phyloP scores from a whole-genome alignment of 2,329 filamentous ascomycete species.

The Tolypocladium tropicale region DNA sequence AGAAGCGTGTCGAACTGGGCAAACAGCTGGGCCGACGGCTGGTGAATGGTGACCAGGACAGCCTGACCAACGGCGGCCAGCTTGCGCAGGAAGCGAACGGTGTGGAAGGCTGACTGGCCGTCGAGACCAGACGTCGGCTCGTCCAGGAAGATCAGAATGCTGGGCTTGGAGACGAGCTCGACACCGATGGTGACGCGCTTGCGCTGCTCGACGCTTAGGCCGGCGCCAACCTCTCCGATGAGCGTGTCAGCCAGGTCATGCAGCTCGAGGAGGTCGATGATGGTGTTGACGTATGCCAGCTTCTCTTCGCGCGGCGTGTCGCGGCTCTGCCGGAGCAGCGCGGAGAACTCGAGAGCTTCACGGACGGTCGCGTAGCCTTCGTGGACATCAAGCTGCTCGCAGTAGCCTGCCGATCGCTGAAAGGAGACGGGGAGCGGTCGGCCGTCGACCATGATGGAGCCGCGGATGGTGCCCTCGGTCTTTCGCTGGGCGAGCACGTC shows the following conservation, averaged over 20 bases:
- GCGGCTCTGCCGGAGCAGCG: slow-evolving; percentile 60
- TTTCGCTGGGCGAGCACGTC: slow-evolving; percentile 74
- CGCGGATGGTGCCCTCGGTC: slow-evolving; percentile 65
- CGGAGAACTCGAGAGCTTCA: slow-evolving; percentile 66
- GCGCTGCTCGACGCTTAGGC: slow-evolving; percentile 41
- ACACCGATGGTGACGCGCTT: slow-evolving; percentile 51
- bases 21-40: slow-evolving; percentile 57
- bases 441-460: slow-evolving; percentile 69
- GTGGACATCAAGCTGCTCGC: slow-evolving; percentile 74
- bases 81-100: slow-evolving; percentile 55
- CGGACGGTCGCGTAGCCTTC: slow-evolving; percentile 63
- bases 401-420: slow-evolving; percentile 70
- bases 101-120: slow-evolving; percentile 56
- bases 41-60: slow-evolving; percentile 60
- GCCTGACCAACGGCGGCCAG: slow-evolving; percentile 57
- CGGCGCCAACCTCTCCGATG: slow-evolving; percentile 38
- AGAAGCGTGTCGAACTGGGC: slow-evolving; percentile 57
- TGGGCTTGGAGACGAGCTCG: slow-evolving; percentile 51
- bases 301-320: slow-evolving; percentile 57
- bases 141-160: slow-evolving; percentile 49
- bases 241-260: slow-evolving; percentile 37
- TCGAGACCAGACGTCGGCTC: slow-evolving; percentile 58
- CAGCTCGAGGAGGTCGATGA: slow-evolving; percentile 54
- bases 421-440: slow-evolving; percentile 61
- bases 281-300: slow-evolving; percentile 64